Evolutionary conservation across 2,329 filamentous ascomycete genomes (phyloP).

Genomic region (Verticillium nonalfalfae): DNA sequence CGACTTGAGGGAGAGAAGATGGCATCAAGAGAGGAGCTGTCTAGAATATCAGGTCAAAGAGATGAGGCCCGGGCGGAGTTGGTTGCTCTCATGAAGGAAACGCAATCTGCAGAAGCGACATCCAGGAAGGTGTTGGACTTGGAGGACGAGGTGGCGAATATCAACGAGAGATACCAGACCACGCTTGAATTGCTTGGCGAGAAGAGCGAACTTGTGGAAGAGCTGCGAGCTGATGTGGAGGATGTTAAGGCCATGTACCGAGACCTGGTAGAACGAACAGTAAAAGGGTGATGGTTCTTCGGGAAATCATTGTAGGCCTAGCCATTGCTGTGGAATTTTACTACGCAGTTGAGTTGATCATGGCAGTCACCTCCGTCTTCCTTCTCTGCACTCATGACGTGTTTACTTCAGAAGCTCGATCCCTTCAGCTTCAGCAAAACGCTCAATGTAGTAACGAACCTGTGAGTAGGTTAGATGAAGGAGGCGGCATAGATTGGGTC

Average conservation of each 20-base stretch:
- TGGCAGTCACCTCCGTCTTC: not conserved
- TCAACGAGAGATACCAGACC: slow-evolving; percentile 79
- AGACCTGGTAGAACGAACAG: slow-evolving; percentile 80
- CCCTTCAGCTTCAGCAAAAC: slow-evolving; percentile 77
- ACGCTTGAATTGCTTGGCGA: slow-evolving; percentile 93
- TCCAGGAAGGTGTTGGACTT: slow-evolving; percentile 56
- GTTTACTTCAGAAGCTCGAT: slow-evolving; percentile 47
- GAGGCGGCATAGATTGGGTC: not conserved
- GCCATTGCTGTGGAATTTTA: not conserved
- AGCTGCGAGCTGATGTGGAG: slow-evolving; percentile 79
- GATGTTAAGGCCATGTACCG: slow-evolving; percentile 97
- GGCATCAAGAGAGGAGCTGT: slow-evolving; percentile 78
- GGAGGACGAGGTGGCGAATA: slow-evolving; percentile 59
- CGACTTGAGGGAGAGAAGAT: slow-evolving; percentile 89
- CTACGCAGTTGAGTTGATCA: not conserved
- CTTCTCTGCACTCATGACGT: too few species aligned
- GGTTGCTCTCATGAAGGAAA: slow-evolving; percentile 81
- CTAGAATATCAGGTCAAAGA: slow-evolving; percentile 72
- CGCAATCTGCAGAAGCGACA: slow-evolving; percentile 61
- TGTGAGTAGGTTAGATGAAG: slow-evolving; percentile 22
- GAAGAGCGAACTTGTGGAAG: slow-evolving; percentile 92
- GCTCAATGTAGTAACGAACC: slow-evolving; percentile 71
- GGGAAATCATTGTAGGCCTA: not conserved
- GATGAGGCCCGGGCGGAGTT: slow-evolving; percentile 91
- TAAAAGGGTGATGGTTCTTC: slow-evolving; percentile 41